Base-by-base conservation (phyloP, 257 asterid species). In the Plectranthus barbatus region DNA sequence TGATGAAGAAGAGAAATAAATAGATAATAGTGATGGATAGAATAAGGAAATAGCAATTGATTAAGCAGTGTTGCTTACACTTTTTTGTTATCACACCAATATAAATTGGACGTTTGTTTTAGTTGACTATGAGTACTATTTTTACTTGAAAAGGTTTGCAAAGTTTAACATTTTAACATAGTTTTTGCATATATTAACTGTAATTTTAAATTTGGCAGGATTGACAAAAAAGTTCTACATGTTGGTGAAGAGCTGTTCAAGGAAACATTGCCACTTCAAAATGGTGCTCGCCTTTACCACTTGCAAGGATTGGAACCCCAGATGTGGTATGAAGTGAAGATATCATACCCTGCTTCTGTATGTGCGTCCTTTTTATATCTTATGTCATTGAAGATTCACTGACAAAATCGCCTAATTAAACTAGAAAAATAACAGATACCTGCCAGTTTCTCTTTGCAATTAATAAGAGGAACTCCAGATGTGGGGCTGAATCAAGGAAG, bases 341-440 rank as follows among this genome's bases (percentile, higher is more conserved):
- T 91, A 78, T 91, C 98, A 66, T 88, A 88, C 67, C 98, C 96
- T 45, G 94, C 95, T 80, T 86, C 95, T 73, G 96, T 91, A 91
- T 79, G 95, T 83, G 66, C 19, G 46, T 40, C 58, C 58, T 76
- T 64, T 72, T 31, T 19, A 23, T 67, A 51, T 45, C 11, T 51
- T 10, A 40, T 8, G 11, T 60, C 73, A 5, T 64, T 20, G 44
- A 9, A 23, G 45, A 45, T 10, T 66, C 62, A 15, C 47, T 18
- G 21, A 69, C 60, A 62, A 9, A 45, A 61, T 19, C 18, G 3
- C 42, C 70, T 69, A 46, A 39, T 77, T 10, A 39, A 26, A 11
- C 55, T 1, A 20, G 63, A 53, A 68, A 60, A 69, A 60, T 61
- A 55, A 65, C 94, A 91, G 92, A 91, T 91, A 68, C 94, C 98